A percentile compares a stretch with the other conserved stretches of the same genome.
Conservation (phyloP, 2,329 filamentous ascomycete species). For the Colletotrichum musae region DNA sequence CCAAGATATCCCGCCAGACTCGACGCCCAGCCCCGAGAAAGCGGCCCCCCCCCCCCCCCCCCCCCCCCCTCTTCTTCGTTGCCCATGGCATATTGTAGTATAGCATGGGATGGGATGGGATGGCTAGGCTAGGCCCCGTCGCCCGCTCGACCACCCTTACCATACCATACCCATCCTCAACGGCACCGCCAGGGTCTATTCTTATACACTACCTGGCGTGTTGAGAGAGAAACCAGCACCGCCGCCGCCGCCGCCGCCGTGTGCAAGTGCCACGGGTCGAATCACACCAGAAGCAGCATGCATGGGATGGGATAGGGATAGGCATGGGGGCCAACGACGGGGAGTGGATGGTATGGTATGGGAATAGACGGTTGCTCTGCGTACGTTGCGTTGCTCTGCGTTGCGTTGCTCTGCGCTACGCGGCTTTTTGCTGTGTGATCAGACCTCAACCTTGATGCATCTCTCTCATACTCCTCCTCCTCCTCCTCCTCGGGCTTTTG, state of each 20-base stretch:
- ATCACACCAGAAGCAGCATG: constrained; percentile 40
- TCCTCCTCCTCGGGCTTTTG: neutral
- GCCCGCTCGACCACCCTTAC: constrained; percentile 28
- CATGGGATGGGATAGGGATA: constrained; percentile 30
- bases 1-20: constrained; percentile 22
- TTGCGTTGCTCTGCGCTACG: constrained; percentile 26
- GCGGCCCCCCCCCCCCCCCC: constrained; percentile 7
- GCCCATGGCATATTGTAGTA: constrained; percentile 21
- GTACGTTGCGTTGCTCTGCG: constrained; percentile 28
- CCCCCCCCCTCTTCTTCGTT: constrained; percentile 9
- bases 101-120: neutral
- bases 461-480: constrained; percentile 20
- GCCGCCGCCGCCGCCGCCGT: constrained; percentile 28
- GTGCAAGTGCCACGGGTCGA: constrained; percentile 35
- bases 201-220: constrained; percentile 33
- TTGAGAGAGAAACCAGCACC: constrained; percentile 7
- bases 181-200: constrained; percentile 34
- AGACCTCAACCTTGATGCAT: constrained; percentile 37
- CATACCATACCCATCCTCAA: constrained; percentile 5
- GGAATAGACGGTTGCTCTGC: constrained; percentile 31
- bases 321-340: constrained; percentile 24
- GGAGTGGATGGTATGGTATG: constrained; percentile 12
- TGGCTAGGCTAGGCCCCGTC: constrained; percentile 11
- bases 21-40: constrained; percentile 17
- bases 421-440: constrained; percentile 38